Conservation (phyloP, 805 yeast genomes). For the Schizosaccharomyces octosporus region DNA sequence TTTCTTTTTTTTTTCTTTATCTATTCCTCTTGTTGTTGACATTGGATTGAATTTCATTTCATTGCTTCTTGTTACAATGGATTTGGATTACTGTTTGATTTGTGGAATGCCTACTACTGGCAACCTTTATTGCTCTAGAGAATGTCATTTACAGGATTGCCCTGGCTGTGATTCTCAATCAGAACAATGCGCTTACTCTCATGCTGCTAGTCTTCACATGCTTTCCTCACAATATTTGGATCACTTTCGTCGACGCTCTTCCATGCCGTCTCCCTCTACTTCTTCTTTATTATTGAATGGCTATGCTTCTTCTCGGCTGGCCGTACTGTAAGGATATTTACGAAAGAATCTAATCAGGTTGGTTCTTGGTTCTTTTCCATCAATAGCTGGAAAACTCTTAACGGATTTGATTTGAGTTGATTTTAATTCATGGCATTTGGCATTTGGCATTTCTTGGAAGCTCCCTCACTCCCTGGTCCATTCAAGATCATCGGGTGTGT, state of each 20-base stretch:
- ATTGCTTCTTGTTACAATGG: not conserved
- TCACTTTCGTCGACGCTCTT: not conserved
- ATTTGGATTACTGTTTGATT: not conserved
- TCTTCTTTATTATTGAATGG: not conserved
- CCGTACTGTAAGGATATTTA: not conserved
- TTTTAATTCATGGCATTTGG: too few species aligned
- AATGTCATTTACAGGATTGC: not conserved
- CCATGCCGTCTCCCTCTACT: not conserved
- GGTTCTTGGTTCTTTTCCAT: too few species aligned
- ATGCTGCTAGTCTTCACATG: not conserved
- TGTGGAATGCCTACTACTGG: conserved; percentile 1
- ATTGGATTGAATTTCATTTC: too few species aligned
- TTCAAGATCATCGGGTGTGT: too few species aligned
- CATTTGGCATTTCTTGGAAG: too few species aligned
- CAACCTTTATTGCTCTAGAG: conserved; percentile 1
- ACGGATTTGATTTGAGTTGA: too few species aligned
- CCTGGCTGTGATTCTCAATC: not conserved
- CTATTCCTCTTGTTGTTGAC: not conserved
- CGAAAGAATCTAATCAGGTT: too few species aligned
- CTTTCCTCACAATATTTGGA: not conserved
- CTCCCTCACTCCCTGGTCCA: too few species aligned
- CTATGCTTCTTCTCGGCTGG: not conserved
- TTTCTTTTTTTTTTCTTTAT: not conserved
- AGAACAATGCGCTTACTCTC: not conserved
- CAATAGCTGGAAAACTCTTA: too few species aligned